Evolutionary conservation across 2,329 filamentous ascomycete genomes (phyloP).

Genomic region (Sordariomycetes sp.): DNA sequence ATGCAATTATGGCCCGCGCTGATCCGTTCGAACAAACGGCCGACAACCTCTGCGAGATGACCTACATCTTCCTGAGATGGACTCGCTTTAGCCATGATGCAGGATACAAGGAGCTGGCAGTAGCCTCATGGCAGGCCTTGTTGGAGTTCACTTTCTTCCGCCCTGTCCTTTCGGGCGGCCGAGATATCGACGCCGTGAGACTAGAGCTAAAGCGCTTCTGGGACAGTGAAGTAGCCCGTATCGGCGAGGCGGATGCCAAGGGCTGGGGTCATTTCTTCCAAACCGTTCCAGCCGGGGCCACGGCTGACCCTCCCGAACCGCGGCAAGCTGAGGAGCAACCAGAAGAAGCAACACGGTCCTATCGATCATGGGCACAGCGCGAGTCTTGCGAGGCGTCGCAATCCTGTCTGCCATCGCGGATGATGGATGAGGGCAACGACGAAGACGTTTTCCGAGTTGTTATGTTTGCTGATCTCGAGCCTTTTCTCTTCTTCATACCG

Average conservation of each 20-base stretch:
- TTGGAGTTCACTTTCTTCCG: conserved; percentile 63
- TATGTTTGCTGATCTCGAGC: conserved; percentile 66
- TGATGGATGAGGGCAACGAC: conserved; percentile 63
- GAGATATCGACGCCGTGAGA: conserved; percentile 14
- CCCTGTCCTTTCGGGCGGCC: conserved; percentile 31
- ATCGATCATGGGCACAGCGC: conserved; percentile 38
- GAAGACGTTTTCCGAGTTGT: conserved; percentile 79
- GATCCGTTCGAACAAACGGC: background rate
- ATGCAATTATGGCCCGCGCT: conserved; percentile 1
- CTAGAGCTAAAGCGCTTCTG: conserved; percentile 64
- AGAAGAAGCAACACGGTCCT: conserved; percentile 29
- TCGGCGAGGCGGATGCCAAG: conserved; percentile 63
- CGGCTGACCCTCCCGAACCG: conserved; percentile 31
- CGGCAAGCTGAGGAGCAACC: conserved; percentile 6
- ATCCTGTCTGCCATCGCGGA: conserved; percentile 58
- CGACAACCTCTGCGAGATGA: conserved; percentile 17
- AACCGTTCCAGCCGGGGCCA: conserved; percentile 12
- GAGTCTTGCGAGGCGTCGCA: conserved; percentile 42
- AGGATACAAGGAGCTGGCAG: conserved; percentile 68
- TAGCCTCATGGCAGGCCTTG: conserved; percentile 74
- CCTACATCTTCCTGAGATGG: conserved; percentile 68
- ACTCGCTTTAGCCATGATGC: conserved; percentile 66
- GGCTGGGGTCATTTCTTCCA: conserved; percentile 57
- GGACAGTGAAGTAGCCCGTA: conserved; percentile 72
- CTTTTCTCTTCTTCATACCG: conserved; percentile 48